These are phyloP conservation scores for Alectoria sarmentosa DNA, from an alignment of 495 filamentous ascomycete species.

Conservation along the genomic window DNA sequence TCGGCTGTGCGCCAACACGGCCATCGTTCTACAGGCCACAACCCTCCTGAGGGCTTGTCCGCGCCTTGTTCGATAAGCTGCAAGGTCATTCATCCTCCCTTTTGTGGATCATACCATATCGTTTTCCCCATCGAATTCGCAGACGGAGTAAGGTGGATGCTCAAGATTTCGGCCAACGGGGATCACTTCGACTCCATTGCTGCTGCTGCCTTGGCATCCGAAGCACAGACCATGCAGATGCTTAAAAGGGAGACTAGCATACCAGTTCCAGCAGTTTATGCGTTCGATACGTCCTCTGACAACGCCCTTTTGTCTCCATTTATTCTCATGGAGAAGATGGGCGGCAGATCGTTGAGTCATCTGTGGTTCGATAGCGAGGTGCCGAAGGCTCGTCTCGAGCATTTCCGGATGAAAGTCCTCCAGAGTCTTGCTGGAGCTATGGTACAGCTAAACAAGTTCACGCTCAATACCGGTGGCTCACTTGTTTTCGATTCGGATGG, in stretches of 20 bases:
- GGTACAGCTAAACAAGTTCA: slow-evolving; percentile 10
- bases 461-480: slow-evolving; percentile 9
- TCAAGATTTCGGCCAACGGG: slow-evolving; percentile 18
- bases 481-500: slow-evolving; percentile 6
- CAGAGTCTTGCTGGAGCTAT: slow-evolving; percentile 12
- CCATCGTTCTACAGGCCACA: not conserved
- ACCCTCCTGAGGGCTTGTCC: not conserved
- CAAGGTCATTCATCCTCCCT: not conserved
- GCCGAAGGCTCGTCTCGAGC: slow-evolving; percentile 9
- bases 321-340: slow-evolving; percentile 19
- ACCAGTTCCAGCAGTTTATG: slow-evolving; percentile 30
- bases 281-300: slow-evolving; percentile 20
- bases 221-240: slow-evolving; percentile 24
- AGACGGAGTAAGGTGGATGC: slow-evolving; percentile 16
- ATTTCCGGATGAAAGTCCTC: slow-evolving; percentile 8
- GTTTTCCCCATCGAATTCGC: slow-evolving; percentile 13
- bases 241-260: slow-evolving; percentile 26
- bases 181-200: slow-evolving; percentile 18
- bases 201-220: slow-evolving; percentile 18
- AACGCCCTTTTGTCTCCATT: slow-evolving; percentile 11
- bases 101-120: not conserved
- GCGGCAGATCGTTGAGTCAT: slow-evolving; percentile 27
- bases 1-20: not conserved
- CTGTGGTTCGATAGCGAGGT: slow-evolving; percentile 25
- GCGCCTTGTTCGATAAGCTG: not conserved